Conservation (phyloP, 345 rosid species). For the Lepidium didymum region DNA sequence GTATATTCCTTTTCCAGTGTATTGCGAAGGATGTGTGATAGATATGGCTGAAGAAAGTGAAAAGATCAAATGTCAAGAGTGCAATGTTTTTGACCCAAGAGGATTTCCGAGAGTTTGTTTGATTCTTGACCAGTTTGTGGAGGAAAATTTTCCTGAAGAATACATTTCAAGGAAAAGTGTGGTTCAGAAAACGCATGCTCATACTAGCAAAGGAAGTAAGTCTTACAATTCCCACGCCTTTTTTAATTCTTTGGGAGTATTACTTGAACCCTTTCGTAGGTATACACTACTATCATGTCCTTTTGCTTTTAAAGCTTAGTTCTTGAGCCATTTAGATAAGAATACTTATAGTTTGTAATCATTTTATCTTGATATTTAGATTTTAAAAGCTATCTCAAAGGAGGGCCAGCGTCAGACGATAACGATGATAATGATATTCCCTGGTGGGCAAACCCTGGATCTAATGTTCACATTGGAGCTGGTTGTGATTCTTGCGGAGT, state of each 20-base stretch:
- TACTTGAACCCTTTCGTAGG: neutral
- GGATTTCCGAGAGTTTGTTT: conserved; percentile 59
- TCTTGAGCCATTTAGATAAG: neutral
- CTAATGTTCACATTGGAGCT: conserved; percentile 29
- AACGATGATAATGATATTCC: conserved; percentile 7
- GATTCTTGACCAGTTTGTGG: conserved; percentile 55
- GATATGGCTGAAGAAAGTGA: conserved; percentile 30
- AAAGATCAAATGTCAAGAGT: conserved; percentile 53
- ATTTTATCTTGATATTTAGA: conserved; percentile 21
- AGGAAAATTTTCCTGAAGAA: conserved; percentile 48
- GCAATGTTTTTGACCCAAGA: conserved; percentile 53
- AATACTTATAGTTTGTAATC: neutral
- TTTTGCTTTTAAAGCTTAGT: conserved; percentile 7
- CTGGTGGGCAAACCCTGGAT: conserved; percentile 18
- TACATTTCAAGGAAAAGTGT: conserved; percentile 45
- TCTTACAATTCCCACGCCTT: neutral
- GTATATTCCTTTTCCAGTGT: conserved; percentile 36
- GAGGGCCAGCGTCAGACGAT: conserved; percentile 8
- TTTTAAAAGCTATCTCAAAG: conserved; percentile 20
- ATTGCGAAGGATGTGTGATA: conserved; percentile 58
- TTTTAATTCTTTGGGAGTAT: conserved; percentile 12
- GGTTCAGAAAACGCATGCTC: conserved; percentile 25
- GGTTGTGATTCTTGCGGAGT: conserved; percentile 83
- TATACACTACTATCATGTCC: neutral
- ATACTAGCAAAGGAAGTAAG: conserved; percentile 27